Evolutionary conservation across 495 filamentous ascomycete genomes (phyloP).

Genomic region (Penicillium salamii): DNA sequence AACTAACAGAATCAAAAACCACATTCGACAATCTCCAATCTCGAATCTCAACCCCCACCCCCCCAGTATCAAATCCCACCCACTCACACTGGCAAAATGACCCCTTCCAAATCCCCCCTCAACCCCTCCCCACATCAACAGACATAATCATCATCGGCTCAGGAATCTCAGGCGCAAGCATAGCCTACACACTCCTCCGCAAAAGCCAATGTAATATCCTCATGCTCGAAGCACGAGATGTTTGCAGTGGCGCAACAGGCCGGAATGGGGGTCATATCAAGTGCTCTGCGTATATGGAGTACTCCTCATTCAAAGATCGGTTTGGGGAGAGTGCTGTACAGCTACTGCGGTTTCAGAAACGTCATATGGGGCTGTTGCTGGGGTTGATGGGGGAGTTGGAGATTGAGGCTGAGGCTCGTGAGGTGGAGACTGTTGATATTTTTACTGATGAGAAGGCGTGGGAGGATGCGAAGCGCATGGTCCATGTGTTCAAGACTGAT

Average conservation of each 20-base stretch:
- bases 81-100: not conserved
- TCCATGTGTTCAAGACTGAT: conserved; percentile 20
- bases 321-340: conserved; percentile 23
- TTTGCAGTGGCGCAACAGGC: conserved; percentile 79
- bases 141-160: conserved; percentile 71
- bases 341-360: conserved; percentile 6
- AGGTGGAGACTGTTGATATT: conserved; percentile 35
- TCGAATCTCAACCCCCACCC: not conserved
- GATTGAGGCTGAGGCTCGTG: conserved; percentile 23
- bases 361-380: conserved; percentile 3
- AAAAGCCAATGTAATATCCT: conserved; percentile 26
- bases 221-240: conserved; percentile 76
- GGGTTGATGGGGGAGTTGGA: conserved; percentile 6
- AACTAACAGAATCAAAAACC: not conserved
- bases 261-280: conserved; percentile 45
- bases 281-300: conserved; percentile 8
- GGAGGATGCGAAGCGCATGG: conserved; percentile 28
- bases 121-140: conserved; percentile 51
- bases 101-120: conserved; percentile 52
- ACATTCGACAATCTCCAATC: not conserved
- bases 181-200: conserved; percentile 59
- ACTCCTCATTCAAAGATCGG: not conserved
- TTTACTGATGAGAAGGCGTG: conserved; percentile 33
- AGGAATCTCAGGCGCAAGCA: conserved; percentile 67
- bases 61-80: not conserved